Base-by-base conservation (phyloP, 257 asterid species). In the Thymus mandschuricus region DNA sequence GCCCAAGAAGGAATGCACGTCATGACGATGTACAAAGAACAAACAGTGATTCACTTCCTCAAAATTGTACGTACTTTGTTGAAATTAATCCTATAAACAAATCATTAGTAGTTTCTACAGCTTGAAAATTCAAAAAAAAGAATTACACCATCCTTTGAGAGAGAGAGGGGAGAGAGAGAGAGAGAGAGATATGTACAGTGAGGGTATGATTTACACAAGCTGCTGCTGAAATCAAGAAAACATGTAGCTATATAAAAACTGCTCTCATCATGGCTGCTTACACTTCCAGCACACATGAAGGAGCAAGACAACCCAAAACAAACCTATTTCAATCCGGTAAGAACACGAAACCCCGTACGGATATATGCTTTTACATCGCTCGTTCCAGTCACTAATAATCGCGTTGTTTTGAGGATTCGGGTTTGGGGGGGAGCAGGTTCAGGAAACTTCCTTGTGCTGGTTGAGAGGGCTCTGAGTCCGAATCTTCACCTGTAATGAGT, bases 371-470 rank as follows among this genome's bases (percentile, higher is more conserved):
- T 80, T 66, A 80, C 88, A 71, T 76, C 30, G 69, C 79, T 73
- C 66, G 60, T 52, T 21, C 29, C 29, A 72, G 66, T 28, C 27
- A 60, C 80, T 71, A 81, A 33, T 81, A 67, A 74, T 86, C 87
- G 28, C 83, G 84, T 34, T 62, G 80, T 52, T 76, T 83, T 8
- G 85, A 78, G 62, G 81, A 75, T 61, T 88, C 95, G 49, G 78
- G 61, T 61, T 76, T 86, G 0, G 92, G 87, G 76, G 96, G 96
- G 48, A 92, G 75, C 31, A 88, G 76, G 64, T 84, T 88, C 58
- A 87, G 81, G 78, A 90, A 88, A 73, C 97, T 92, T 61, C 98
- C 98, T 41, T 87, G 92, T 52, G 83, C 83, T 10, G 84, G 85
- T 78, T 87, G 92, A 63, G 78, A 68, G 13, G 88, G 79, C 46